Conservation (phyloP, 1,284 basidiomycete species). For the Ceratobasidium sp. region DNA sequence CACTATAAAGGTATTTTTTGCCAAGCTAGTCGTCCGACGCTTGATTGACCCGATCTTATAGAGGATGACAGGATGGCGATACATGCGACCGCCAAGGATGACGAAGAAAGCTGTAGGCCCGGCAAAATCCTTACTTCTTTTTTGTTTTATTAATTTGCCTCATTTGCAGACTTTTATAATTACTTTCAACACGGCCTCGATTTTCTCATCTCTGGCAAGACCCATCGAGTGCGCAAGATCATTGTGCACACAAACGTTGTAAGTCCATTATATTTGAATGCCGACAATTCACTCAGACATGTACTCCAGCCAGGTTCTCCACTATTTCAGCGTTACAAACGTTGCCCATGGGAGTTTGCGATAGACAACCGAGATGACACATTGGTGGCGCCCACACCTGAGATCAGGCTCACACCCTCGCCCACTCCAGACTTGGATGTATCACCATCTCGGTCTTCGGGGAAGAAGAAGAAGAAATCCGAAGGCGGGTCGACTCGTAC, state of each 20-base stretch:
- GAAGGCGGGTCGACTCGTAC: slow-evolving; percentile 1
- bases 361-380: slow-evolving; percentile 78
- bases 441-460: background rate
- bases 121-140: no score
- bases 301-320: slow-evolving; percentile 79
- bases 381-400: slow-evolving; percentile 19
- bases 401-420: slow-evolving; percentile 38
- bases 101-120: slow-evolving; percentile 48
- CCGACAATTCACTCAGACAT: background rate
- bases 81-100: slow-evolving; percentile 65
- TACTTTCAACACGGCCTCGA: slow-evolving; percentile 91
- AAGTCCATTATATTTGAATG: slow-evolving; percentile 52
- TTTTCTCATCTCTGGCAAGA: slow-evolving; percentile 72
- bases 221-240: slow-evolving; percentile 83
- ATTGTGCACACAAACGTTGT: slow-evolving; percentile 88
- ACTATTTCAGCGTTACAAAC: slow-evolving; percentile 86
- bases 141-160: background rate
- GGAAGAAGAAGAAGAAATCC: slow-evolving; percentile 32
- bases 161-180: slow-evolving; percentile 85
- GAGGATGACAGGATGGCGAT: slow-evolving; percentile 89
- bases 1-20: slow-evolving; percentile 68
- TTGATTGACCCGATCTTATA: background rate
- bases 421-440: slow-evolving; percentile 9
- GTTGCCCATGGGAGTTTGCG: slow-evolving; percentile 88
- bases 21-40: background rate